These are phyloP conservation scores for Yamadazyma spencermartinsiae DNA, from an alignment of 1,139 yeast genomes.

Conservation along the genomic window DNA sequence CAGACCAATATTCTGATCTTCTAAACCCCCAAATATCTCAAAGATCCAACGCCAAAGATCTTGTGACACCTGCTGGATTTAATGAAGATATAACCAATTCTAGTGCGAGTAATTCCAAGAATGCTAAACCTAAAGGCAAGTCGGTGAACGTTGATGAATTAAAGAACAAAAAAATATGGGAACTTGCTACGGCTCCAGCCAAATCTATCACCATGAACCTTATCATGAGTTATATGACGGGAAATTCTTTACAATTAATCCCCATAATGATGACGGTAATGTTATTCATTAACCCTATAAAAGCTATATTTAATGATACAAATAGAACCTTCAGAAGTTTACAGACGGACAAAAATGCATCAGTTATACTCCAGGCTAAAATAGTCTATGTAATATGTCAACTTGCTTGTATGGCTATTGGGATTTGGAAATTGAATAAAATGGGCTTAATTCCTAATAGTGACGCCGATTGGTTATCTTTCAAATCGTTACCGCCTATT, in stretches of 20 bases:
- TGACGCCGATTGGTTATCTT: slow-evolving; percentile 87
- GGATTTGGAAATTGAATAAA: slow-evolving; percentile 77
- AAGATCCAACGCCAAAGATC: slow-evolving; percentile 13
- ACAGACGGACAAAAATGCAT: slow-evolving; percentile 34
- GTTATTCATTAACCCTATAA: slow-evolving; percentile 77
- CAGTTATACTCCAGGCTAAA: slow-evolving; percentile 44
- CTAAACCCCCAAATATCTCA: slow-evolving; percentile 16
- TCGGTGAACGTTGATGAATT: slow-evolving; percentile 26
- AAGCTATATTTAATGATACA: slow-evolving; percentile 63
- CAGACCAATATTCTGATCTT: slow-evolving; percentile 18
- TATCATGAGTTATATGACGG: slow-evolving; percentile 92
- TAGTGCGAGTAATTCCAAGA: slow-evolving; percentile 5
- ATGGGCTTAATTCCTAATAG: slow-evolving; percentile 93
- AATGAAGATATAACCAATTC: slow-evolving; percentile 4
- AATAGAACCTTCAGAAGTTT: slow-evolving; percentile 43
- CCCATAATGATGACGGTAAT: slow-evolving; percentile 89
- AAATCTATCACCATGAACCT: slow-evolving; percentile 86
- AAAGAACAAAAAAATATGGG: slow-evolving; percentile 78
- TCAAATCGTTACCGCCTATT: slow-evolving; percentile 50
- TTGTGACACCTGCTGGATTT: slow-evolving; percentile 24
- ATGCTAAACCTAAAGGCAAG: slow-evolving; percentile 5
- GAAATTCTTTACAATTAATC: slow-evolving; percentile 84
- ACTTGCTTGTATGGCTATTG: slow-evolving; percentile 65
- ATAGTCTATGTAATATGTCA: slow-evolving; percentile 56
- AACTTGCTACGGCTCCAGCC: slow-evolving; percentile 78